These are phyloP conservation scores for Paramecium sonneborni DNA, from an alignment of 73 alveolate species.

Conservation along the genomic window DNA sequence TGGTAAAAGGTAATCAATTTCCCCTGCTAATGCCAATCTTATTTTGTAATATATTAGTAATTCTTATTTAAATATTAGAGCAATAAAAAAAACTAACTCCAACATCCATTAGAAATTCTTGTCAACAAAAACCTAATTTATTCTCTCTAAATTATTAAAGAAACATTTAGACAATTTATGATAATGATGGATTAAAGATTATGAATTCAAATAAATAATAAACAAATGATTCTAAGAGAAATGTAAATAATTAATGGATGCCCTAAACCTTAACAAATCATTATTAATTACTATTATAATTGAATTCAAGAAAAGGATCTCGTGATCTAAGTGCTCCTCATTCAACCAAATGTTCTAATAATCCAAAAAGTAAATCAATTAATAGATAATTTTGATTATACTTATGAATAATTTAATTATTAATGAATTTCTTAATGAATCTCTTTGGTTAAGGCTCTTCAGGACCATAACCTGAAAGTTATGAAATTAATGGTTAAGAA, in stretches of 20 bases:
- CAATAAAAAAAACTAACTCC: background rate
- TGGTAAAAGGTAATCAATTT: background rate
- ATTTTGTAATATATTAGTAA: background rate
- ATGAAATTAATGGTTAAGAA: slow-evolving; percentile 35
- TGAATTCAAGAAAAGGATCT: slow-evolving; percentile 21
- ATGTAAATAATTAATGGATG: background rate
- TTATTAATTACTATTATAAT: background rate
- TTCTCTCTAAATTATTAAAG: background rate
- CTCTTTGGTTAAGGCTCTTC: background rate
- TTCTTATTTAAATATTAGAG: background rate
- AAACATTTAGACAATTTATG: background rate
- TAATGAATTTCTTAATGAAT: background rate
- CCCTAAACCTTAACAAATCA: background rate
- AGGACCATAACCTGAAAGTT: background rate
- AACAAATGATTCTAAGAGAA: background rate
- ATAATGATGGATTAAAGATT: background rate
- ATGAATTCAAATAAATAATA: background rate
- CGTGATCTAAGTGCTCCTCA: slow-evolving; percentile 39
- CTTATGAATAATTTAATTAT: background rate
- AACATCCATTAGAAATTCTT: background rate
- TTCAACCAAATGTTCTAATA: background rate
- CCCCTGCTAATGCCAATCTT: slow-evolving; percentile 12
- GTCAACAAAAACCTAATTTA: background rate
- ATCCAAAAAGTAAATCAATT: background rate
- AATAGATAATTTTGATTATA: background rate